Evolutionary conservation across 1,139 yeast genomes (phyloP), one percentile per base, ranked within the genome.

Genomic region (Blastobotrys ciferrii): DNA sequence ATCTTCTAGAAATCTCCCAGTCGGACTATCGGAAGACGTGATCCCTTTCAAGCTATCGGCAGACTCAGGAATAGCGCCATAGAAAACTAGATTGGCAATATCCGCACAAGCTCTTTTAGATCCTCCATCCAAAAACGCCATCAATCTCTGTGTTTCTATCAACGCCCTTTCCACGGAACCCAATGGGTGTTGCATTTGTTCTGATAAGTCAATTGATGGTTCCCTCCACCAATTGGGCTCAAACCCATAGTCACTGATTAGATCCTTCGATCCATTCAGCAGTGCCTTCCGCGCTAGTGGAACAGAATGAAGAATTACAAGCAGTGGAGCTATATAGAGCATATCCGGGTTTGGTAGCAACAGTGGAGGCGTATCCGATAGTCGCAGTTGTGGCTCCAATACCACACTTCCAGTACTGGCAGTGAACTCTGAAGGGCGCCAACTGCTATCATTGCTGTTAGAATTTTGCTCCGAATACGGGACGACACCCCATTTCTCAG

Each of bases 151-250:
- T 0, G 69, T 53, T 56, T 76, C 81, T 33, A 67, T 49, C 19
- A 65, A 45, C 42, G 61, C 42, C 2, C 50, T 48, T 18, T 36
- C 25, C 28, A 36, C 19, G 3, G 40, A 18, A 19, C 19, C 14
- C 18, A 4, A 19, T 7, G 65, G 20, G 2, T 46, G 56, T 18
- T 36, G 28, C 28, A 36, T 36, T n/a, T 19, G 17, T 4, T 18
- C 28, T 17, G 7, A 19, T 7, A 65, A 19, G 2, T 46, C 50
- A 2, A 58, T 58, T 7, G 59, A 51, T 2, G 68, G 70, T 3
- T 72, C 71, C 42, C 61, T 68, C 72, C 75, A 76, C 81, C 81
- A 76, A 38, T 64, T 59, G 2, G 67, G 63, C 5, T 68, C 61
- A 49, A 61, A 74, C 0, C 75, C 76, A 46, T 74, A 69, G 12